Percentiles rank a stretch among this genome's conserved stretches.
These are phyloP conservation scores for Mastigamoeba balamuthi DNA, from an alignment of 78 protist genomes.

Conservation along the genomic window DNA sequence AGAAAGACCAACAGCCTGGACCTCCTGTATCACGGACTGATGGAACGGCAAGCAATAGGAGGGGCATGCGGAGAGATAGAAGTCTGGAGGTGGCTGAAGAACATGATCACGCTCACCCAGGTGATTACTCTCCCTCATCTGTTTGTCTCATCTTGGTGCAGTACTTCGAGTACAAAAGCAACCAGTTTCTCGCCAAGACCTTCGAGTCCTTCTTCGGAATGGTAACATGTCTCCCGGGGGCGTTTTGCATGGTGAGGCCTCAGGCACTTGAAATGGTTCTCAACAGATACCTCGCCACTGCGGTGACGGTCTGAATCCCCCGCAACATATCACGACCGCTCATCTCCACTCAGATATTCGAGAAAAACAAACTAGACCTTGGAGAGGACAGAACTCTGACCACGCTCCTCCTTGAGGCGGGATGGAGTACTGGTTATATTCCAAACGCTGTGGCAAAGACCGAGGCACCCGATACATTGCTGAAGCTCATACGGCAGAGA, in stretches of 20 bases:
- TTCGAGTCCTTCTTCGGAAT: background rate
- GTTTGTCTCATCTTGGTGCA: too few species aligned
- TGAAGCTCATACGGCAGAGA: background rate
- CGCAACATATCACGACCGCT: background rate
- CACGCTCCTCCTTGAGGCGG: background rate
- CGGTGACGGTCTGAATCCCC: background rate
- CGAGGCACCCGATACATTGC: background rate
- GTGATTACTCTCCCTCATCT: too few species aligned
- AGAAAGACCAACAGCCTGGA: background rate
- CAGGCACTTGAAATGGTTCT: background rate
- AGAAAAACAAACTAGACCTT: background rate
- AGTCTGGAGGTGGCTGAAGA: background rate
- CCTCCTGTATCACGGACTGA: background rate
- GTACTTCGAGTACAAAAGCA: background rate
- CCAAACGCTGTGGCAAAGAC: background rate
- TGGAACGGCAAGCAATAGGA: background rate
- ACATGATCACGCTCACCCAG: background rate
- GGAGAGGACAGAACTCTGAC: background rate
- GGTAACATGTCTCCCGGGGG: background rate
- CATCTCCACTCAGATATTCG: background rate
- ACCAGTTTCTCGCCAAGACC: background rate
- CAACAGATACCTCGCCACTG: background rate
- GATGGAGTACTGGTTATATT: background rate
- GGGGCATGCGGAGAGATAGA: background rate
- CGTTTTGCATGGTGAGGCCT: background rate